A percentile compares a stretch with the other conserved stretches of the same genome.
These are phyloP conservation scores for Phyllosticta paracitricarpa DNA, from an alignment of 2,329 filamentous ascomycete species.

Conservation along the genomic window DNA sequence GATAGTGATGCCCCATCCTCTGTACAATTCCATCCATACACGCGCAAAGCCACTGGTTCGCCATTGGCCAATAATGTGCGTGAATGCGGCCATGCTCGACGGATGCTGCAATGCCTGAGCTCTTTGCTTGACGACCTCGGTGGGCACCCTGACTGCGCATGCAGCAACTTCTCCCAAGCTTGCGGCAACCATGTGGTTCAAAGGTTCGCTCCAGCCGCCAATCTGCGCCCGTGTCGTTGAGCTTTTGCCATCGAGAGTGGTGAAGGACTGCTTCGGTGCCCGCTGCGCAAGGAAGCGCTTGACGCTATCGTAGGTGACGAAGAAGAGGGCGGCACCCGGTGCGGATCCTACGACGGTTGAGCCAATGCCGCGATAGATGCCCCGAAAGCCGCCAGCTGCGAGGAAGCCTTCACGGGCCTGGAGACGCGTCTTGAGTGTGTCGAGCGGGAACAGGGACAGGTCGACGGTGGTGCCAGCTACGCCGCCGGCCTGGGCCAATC, in stretches of 20 bases:
- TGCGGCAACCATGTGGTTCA: conserved; percentile 71
- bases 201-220: conserved; percentile 20
- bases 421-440: conserved; percentile 96
- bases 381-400: conserved; percentile 74
- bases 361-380: conserved; percentile 88
- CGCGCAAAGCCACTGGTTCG: conserved; percentile 33
- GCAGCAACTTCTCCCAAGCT: conserved; percentile 82
- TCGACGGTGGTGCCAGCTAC: conserved; percentile 93
- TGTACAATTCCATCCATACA: conserved; percentile 77
- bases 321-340: conserved; percentile 92
- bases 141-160: conserved; percentile 85
- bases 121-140: conserved; percentile 93
- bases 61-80: conserved; percentile 50
- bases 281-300: conserved; percentile 32
- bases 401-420: conserved; percentile 74
- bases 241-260: conserved; percentile 9
- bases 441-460: conserved; percentile 92
- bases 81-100: conserved; percentile 56
- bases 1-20: conserved; percentile 86
- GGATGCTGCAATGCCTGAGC: conserved; percentile 81
- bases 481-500: conserved; percentile 57
- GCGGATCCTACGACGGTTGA: conserved; percentile 84
- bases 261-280: background rate
- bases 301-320: conserved; percentile 79
- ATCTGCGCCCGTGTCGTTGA: background rate